Conservation (phyloP, 202 grass and related monocot genomes). For the Eragrostis tef region DNA sequence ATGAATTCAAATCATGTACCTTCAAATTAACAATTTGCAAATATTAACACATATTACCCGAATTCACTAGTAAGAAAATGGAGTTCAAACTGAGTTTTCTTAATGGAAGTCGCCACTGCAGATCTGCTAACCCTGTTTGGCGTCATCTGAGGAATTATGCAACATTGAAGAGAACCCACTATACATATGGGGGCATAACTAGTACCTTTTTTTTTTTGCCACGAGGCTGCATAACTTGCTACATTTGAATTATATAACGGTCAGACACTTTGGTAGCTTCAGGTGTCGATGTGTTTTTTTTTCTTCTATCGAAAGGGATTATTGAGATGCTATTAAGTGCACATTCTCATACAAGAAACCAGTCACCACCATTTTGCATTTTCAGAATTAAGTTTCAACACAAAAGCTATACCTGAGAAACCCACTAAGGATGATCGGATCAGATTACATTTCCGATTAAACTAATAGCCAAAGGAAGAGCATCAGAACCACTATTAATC, state of each 20-base stretch:
- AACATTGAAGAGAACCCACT: too few species aligned
- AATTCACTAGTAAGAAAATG: not conserved
- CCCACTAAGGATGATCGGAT: conserved; percentile 4
- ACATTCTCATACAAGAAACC: conserved; percentile 8
- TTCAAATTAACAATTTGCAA: too few species aligned
- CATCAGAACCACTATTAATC: not conserved
- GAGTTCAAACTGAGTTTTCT: not conserved
- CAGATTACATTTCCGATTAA: conserved; percentile 35
- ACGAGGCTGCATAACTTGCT: not conserved
- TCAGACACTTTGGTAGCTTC: not conserved
- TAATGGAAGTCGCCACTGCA: not conserved
- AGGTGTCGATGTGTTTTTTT: not conserved
- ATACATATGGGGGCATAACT: too few species aligned
- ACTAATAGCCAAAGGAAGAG: conserved; percentile 1
- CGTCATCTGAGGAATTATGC: too few species aligned
- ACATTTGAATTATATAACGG: not conserved
- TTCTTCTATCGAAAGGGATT: not conserved
- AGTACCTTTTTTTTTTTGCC: too few species aligned
- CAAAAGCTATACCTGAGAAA: conserved; percentile 1
- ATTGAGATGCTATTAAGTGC: not conserved
- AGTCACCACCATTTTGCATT: not conserved
- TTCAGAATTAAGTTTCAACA: not conserved
- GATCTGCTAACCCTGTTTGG: not conserved
- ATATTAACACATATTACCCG: too few species aligned
- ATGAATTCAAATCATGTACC: too few species aligned